Conservation (phyloP, 179 eudicot genomes). For the Pouteria campechiana region DNA sequence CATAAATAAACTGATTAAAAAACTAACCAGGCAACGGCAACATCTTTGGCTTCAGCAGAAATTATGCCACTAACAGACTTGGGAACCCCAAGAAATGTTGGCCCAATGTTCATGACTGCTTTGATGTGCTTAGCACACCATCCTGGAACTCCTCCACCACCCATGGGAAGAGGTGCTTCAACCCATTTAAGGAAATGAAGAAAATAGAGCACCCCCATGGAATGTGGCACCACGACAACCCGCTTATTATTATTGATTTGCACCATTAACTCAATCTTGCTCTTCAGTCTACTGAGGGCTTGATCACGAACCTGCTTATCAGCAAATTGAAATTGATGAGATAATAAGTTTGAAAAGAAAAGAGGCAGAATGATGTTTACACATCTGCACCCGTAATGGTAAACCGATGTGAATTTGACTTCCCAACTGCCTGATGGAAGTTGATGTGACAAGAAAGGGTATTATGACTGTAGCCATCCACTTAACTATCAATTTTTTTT, state of each 20-base stretch:
- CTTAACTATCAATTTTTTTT: too few relatives aligned
- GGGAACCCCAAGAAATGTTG: conserved; percentile 47
- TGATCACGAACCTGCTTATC: conserved; percentile 41
- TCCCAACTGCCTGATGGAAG: too few relatives aligned
- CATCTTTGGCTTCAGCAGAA: conserved; percentile 45
- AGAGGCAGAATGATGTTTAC: too few relatives aligned
- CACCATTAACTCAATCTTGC: conserved; percentile 54
- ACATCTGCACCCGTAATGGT: too few relatives aligned
- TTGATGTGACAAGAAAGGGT: too few relatives aligned
- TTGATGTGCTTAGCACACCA: conserved; percentile 53
- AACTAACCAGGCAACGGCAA: conserved; percentile 37
- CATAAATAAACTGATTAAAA: too few relatives aligned
- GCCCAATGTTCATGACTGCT: conserved; percentile 45
- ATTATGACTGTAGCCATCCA: too few relatives aligned
- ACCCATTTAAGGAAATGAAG: conserved; percentile 67
- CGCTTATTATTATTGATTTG: conserved; percentile 34
- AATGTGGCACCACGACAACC: conserved; percentile 66
- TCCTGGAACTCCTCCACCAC: conserved; percentile 43
- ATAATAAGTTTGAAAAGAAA: not conserved
- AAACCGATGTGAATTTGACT: too few relatives aligned
- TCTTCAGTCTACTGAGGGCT: conserved; percentile 46
- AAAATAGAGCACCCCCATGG: conserved; percentile 53
- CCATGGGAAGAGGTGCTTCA: conserved; percentile 38
- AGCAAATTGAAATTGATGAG: conserved; percentile 1
- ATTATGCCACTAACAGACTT: conserved; percentile 25